Conservation (phyloP, 257 asterid genomes). For the Salvia splendens region DNA sequence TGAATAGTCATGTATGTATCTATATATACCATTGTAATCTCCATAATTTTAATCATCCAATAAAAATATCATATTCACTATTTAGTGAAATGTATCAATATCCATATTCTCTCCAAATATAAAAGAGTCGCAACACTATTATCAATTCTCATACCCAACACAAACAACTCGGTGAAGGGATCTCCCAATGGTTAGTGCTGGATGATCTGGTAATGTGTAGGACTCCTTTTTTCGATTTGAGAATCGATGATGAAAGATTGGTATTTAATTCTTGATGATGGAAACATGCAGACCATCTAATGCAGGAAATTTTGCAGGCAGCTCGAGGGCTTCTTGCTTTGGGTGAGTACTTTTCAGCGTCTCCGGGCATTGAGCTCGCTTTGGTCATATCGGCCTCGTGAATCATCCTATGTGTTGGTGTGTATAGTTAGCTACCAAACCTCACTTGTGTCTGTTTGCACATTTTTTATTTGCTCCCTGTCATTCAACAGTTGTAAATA, state of each 20-base stretch:
- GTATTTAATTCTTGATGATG: not conserved
- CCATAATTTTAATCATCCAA: too few relatives aligned
- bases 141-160: too few relatives aligned
- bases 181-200: too few relatives aligned
- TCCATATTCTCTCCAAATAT: too few relatives aligned
- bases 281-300: slow-evolving; percentile 61
- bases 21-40: too few relatives aligned
- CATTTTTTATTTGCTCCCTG: slow-evolving; percentile 48
- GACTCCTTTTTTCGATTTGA: not conserved
- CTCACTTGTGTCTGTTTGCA: slow-evolving; percentile 33
- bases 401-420: slow-evolving; percentile 31
- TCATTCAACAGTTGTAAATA: slow-evolving; percentile 52
- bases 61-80: too few relatives aligned
- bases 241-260: not conserved
- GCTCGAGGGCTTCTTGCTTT: slow-evolving; percentile 59
- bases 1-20: too few relatives aligned
- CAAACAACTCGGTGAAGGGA: too few relatives aligned
- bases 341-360: slow-evolving; percentile 57
- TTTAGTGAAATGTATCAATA: too few relatives aligned
- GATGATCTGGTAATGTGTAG: slow-evolving; percentile 58
- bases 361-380: slow-evolving; percentile 51
- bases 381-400: slow-evolving; percentile 46
- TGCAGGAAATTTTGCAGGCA: slow-evolving; percentile 56
- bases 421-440: slow-evolving; percentile 28
- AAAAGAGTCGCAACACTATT: too few relatives aligned